Evolutionary conservation across 2,329 filamentous ascomycete genomes (phyloP).

Genomic region (Cyanodermella asteris): DNA sequence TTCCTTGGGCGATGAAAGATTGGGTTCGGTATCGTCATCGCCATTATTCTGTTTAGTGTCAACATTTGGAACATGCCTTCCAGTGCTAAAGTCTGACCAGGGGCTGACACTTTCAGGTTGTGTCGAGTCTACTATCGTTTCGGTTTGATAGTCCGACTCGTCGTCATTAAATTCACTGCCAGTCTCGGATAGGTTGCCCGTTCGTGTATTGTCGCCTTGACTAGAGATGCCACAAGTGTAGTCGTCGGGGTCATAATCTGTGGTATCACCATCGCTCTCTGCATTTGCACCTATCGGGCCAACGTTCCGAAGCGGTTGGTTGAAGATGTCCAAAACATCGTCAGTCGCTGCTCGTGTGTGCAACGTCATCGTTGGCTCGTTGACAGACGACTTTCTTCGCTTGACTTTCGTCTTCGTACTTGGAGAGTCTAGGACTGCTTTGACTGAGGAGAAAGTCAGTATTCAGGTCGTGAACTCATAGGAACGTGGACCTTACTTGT

Average conservation of each 20-base stretch:
- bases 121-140: constrained; percentile 22
- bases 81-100: constrained; percentile 73
- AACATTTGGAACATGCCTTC: constrained; percentile 41
- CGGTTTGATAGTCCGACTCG: constrained; percentile 17
- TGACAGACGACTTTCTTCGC: constrained; percentile 46
- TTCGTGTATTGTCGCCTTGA: constrained; percentile 62
- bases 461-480: background rate
- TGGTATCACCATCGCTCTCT: constrained; percentile 44
- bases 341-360: constrained; percentile 89
- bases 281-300: constrained; percentile 25
- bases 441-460: constrained; percentile 35
- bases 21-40: constrained; percentile 10
- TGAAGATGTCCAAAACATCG: constrained; percentile 95
- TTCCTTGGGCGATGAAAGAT: constrained; percentile 10
- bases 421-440: constrained; percentile 80
- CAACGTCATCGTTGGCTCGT: constrained; percentile 98
- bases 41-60: constrained; percentile 13
- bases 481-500: constrained; percentile 40
- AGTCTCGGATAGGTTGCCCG: constrained; percentile 43
- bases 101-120: constrained; percentile 48
- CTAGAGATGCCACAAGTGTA: too few species aligned
- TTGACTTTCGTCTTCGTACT: constrained; percentile 61
- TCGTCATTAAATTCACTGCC: constrained; percentile 49
- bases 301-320: constrained; percentile 44
- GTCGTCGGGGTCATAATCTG: constrained; percentile 43